Percentiles rank a stretch among this genome's conserved stretches.
Evolutionary conservation across 805 yeast species (phyloP).

Genomic region (Limtongia smithiae): DNA sequence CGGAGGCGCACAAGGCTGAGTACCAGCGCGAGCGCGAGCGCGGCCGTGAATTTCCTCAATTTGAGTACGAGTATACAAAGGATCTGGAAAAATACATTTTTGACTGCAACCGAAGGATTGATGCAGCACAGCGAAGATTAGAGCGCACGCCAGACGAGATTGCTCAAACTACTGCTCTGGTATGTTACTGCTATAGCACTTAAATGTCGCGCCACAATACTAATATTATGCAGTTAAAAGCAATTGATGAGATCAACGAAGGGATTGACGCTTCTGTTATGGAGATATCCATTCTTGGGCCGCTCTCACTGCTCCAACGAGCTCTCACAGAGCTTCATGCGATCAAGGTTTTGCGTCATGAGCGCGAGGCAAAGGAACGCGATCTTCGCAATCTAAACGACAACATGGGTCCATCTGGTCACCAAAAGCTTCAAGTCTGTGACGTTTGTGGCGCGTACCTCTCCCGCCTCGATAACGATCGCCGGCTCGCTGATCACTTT

Average conservation of each 20-base stretch:
- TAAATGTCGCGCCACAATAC: not conserved
- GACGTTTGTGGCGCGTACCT: slow-evolving; percentile 85
- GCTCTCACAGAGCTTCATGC: slow-evolving; percentile 34
- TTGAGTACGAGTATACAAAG: slow-evolving; percentile 46
- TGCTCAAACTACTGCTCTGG: slow-evolving; percentile 40
- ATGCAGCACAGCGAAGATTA: slow-evolving; percentile 58
- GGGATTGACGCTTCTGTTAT: slow-evolving; percentile 21
- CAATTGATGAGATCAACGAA: slow-evolving; percentile 26
- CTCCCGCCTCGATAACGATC: slow-evolving; percentile 79
- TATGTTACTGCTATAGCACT: slow-evolving; percentile 25
- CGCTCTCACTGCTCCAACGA: slow-evolving; percentile 35
- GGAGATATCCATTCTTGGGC: slow-evolving; percentile 27
- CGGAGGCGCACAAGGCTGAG: slow-evolving; percentile 67
- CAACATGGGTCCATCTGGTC: slow-evolving; percentile 76
- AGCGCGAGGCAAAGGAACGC: slow-evolving; percentile 52
- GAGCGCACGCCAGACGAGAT: slow-evolving; percentile 74
- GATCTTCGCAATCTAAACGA: slow-evolving; percentile 61
- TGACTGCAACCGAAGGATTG: slow-evolving; percentile 65
- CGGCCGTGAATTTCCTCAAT: slow-evolving; percentile 45
- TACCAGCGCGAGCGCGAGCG: slow-evolving; percentile 48
- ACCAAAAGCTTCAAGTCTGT: slow-evolving; percentile 87
- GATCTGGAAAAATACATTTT: slow-evolving; percentile 54
- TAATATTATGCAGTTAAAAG: slow-evolving; percentile 12
- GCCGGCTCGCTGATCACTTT: slow-evolving; percentile 85
- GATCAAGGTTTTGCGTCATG: slow-evolving; percentile 32